Evolutionary conservation across 768 basidiomycete species (phyloP).

Genomic region (Podaxis pistillaris): DNA sequence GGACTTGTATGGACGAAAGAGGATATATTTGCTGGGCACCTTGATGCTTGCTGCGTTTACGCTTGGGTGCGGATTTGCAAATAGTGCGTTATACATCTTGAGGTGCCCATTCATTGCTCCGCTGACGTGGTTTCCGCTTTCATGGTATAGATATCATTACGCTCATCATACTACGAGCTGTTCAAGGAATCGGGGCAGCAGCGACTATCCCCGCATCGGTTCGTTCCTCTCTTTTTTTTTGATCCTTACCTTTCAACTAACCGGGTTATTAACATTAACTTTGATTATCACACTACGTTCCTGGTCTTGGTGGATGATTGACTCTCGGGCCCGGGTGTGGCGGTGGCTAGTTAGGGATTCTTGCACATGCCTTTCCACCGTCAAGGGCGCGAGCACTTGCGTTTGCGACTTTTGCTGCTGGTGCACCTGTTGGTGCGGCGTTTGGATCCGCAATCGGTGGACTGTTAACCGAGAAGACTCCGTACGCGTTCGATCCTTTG

Average conservation of each 20-base stretch:
- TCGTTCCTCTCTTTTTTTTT: constrained; percentile 16
- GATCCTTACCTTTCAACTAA: background rate
- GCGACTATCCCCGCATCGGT: constrained; percentile 77
- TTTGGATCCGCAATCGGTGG: constrained; percentile 78
- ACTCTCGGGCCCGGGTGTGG: background rate
- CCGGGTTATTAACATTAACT: background rate
- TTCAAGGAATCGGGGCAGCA: constrained; percentile 78
- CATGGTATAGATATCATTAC: constrained; percentile 49
- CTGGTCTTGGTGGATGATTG: background rate
- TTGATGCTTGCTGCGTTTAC: constrained; percentile 52
- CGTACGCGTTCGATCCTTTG: constrained; percentile 34
- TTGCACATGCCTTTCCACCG: constrained; percentile 78
- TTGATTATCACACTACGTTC: background rate
- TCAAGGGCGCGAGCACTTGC: constrained; percentile 64
- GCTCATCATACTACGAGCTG: constrained; percentile 71
- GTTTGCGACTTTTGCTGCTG: constrained; percentile 82
- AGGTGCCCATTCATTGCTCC: background rate
- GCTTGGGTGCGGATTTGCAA: constrained; percentile 62
- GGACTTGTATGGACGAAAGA: constrained; percentile 76
- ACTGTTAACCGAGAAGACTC: constrained; percentile 54
- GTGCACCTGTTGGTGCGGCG: constrained; percentile 78
- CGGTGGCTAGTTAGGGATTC: constrained; percentile 66
- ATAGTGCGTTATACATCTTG: constrained; percentile 30
- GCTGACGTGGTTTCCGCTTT: constrained; percentile 25
- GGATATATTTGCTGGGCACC: constrained; percentile 61